A percentile compares a stretch with the other conserved stretches of the same genome.
Conservation (phyloP, 192 early-diverging fungal genomes). For the Geranomyces michiganensis region DNA sequence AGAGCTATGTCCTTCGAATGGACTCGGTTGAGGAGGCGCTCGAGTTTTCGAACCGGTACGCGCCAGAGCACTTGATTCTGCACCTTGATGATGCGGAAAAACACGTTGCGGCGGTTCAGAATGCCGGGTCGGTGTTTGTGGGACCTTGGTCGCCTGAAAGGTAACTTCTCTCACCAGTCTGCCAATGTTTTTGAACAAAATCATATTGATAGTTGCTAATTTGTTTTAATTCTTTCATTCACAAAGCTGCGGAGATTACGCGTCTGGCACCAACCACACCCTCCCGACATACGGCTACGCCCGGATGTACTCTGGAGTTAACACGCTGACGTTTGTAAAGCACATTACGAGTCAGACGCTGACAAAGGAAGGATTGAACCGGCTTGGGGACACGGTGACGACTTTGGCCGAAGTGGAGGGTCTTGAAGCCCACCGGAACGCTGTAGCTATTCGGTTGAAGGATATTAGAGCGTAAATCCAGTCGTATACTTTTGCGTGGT, state of each 20-base stretch:
- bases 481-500: no score
- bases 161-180: slow-evolving; percentile 44
- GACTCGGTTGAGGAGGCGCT: slow-evolving; percentile 75
- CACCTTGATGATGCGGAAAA: slow-evolving; percentile 78
- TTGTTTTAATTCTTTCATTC: neutral
- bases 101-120: slow-evolving; percentile 68
- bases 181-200: no score
- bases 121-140: slow-evolving; percentile 98
- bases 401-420: slow-evolving; percentile 92
- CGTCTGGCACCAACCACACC: slow-evolving; percentile 99
- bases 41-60: slow-evolving; percentile 93
- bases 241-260: slow-evolving; percentile 98
- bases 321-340: slow-evolving; percentile 95
- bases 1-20: slow-evolving; percentile 79
- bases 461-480: slow-evolving; percentile 41
- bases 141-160: slow-evolving; percentile 94
- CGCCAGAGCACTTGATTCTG: slow-evolving; percentile 97
- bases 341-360: slow-evolving; percentile 94
- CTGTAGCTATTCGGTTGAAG: slow-evolving; percentile 87
- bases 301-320: slow-evolving; percentile 97
- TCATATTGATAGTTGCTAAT: neutral
- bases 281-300: slow-evolving; percentile 98
- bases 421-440: slow-evolving; percentile 95
- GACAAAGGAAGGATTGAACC: slow-evolving; percentile 83
- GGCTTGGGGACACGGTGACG: slow-evolving; percentile 87